A percentile compares a stretch with the other conserved stretches of the same genome.
Conservation (phyloP, 768 basidiomycete genomes). For the Neoboletus subvelutipes region DNA sequence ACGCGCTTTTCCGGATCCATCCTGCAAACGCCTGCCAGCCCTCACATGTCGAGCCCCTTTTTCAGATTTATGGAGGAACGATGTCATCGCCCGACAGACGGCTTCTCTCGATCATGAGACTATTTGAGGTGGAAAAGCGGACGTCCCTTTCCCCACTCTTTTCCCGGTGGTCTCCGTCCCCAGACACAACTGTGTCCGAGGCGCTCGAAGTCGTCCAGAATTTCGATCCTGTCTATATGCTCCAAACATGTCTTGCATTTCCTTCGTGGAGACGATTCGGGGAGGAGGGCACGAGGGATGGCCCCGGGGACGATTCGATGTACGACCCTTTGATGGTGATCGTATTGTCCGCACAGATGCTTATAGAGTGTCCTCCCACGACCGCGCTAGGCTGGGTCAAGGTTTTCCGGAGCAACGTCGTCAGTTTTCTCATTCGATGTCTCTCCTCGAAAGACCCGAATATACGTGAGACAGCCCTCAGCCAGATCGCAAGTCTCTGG, state of each 20-base stretch:
- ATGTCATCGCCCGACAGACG: slow-evolving; percentile 61
- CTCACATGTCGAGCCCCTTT: slow-evolving; percentile 76
- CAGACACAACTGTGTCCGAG: slow-evolving; percentile 41
- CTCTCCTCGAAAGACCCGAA: slow-evolving; percentile 64
- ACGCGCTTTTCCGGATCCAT: slow-evolving; percentile 69
- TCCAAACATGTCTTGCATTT: slow-evolving; percentile 71
- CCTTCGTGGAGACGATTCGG: slow-evolving; percentile 61
- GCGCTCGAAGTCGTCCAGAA: slow-evolving; percentile 66
- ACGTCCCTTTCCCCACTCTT: slow-evolving; percentile 65
- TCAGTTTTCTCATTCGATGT: slow-evolving; percentile 68
- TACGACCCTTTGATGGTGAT: slow-evolving; percentile 85
- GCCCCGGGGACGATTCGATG: slow-evolving; percentile 38
- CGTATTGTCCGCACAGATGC: slow-evolving; percentile 61
- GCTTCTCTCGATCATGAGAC: slow-evolving; percentile 71
- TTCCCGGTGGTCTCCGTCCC: slow-evolving; percentile 58
- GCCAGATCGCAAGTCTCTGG: slow-evolving; percentile 62
- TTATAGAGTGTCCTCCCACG: slow-evolving; percentile 56
- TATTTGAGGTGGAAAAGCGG: slow-evolving; percentile 74
- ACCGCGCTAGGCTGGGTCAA: slow-evolving; percentile 78
- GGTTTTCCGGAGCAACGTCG: slow-evolving; percentile 76
- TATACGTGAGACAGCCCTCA: slow-evolving; percentile 60
- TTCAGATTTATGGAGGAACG: slow-evolving; percentile 73
- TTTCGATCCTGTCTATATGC: slow-evolving; percentile 63
- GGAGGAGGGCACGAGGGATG: slow-evolving; percentile 32
- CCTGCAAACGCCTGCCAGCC: slow-evolving; percentile 84